Base-by-base conservation (phyloP, 208 protist genomes). In the Porcisia deanei region DNA sequence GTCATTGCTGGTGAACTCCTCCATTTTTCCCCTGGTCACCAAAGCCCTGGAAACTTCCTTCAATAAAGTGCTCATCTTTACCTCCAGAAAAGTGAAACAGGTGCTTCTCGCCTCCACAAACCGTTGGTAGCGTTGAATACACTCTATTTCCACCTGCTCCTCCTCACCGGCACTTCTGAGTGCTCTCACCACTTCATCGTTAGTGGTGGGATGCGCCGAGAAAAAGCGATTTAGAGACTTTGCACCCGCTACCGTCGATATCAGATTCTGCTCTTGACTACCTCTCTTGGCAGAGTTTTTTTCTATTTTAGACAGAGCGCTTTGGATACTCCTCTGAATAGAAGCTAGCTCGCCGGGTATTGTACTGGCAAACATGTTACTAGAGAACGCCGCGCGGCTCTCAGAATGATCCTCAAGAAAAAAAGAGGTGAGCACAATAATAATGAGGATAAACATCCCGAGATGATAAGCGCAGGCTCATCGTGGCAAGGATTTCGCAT, bases 141-240 rank as follows among this genome's bases (percentile, higher is more conserved):
- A 79, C 9, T 79, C 75, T 54, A 59, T 59, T 41, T 79, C 75
- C 4, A 79, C 39, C 37, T 63, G 45, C 22, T 79, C 75, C 30
- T 79, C 75, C 30, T 72, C 75, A 18, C 66, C 75, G 10, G 14
- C 49, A 65, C n/a, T 43, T 49, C 58, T 41, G 22, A 77, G 61
- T n/a, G 39, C 49, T 41, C 25, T 9, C 66, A 71, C 47, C 54
- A 58, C 66, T 55, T 71, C 66, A 71, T 58, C 30, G 12, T 71
- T 57, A 30, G 10, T 71, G 5, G 66, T 39, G 39, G 30, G n/a
- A 52, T 52, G 47, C 66, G 7, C 45, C 12, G 66, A 71, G 3
- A 57, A 52, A 71, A 37, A 41, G 1, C 45, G 20, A 25, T 14
- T 22, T 66, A 66, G 61, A 12, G 34, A 66, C 9, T 66, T 66